Base-by-base conservation (phyloP, 1,284 basidiomycete genomes). In the Melampsora americana region DNA sequence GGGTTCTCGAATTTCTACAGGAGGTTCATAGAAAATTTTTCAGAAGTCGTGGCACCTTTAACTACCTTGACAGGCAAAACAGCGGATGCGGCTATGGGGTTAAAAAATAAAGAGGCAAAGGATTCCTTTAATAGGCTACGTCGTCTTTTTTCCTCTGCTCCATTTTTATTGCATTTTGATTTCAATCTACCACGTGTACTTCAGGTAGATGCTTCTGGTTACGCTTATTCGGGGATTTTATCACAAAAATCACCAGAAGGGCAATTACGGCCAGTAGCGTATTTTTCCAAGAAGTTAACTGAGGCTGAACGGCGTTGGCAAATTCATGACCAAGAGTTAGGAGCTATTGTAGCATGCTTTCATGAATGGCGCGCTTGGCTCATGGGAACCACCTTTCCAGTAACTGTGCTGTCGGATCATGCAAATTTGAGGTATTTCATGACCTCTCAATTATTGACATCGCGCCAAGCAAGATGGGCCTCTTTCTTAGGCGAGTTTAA, bases 311-410 rank as follows among this genome's bases (percentile, higher is more conserved):
- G 35, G 16, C 14, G 32, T 14, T 71, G 69, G 69, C 56, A 71
- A 26, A 26, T 62, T 48, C 56, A 71, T 18, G 60, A 71, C 42
- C 69, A 71, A n/a, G 69, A 71, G 39, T 23, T 71, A 5, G 56
- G 56, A 2, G 56, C 69, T 1, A 64, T 71, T 2, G 69, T 71
- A 0, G 59, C 39, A 7, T 35, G 30, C 0, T 71, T 71, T 50
- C 7, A 32, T 16, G 60, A 62, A 20, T 71, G 69, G 69, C 18
- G 60, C 12, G 32, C 56, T 2, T 71, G 69, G 69, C 42, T 71
- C 14, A 71, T 71, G 26, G 56, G 44, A n/a, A 62, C 69, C 1
- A 6, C 26, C 7, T 5, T 46, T 1, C 69, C 69, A 32, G 68
- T 70, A 0, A 5, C 23, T 6, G 53, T 70, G 2, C 32, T 69